phyloP scores from a whole-genome alignment of 192 early-diverging fungal genomes.

The Cladochytrium replicatum region DNA sequence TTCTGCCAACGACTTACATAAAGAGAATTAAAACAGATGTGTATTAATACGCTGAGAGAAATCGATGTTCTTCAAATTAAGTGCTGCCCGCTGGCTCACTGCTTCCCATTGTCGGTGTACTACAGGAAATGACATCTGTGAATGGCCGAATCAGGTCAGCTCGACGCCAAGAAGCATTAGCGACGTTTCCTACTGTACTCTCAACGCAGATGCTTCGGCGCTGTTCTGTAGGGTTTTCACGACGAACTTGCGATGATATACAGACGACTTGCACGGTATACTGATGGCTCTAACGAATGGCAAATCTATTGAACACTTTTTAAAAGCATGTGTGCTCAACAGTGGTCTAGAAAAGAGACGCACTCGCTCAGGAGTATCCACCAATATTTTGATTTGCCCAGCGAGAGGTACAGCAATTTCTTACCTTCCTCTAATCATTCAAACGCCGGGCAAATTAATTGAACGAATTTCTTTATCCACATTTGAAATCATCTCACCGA shows the following conservation, averaged over 20 bases:
- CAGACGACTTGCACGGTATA: constrained; percentile 61
- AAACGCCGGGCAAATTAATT: neutral
- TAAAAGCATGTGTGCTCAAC: neutral
- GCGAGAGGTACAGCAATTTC: constrained; percentile 53
- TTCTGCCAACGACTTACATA: constrained; percentile 41
- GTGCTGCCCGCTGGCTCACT: constrained; percentile 57
- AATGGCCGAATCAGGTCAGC: neutral
- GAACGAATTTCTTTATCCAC: neutral
- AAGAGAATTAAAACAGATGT: constrained; percentile 4
- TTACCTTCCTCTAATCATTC: constrained; percentile 41
- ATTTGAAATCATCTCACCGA: constrained; percentile 19
- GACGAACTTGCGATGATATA: constrained; percentile 59
- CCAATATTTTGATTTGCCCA: constrained; percentile 71
- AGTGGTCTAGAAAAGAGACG: neutral
- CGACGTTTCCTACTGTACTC: constrained; percentile 7
- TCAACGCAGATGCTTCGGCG: constrained; percentile 20
- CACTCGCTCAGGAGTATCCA: constrained; percentile 85
- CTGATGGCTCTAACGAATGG: constrained; percentile 62
- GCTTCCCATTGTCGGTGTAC: constrained; percentile 79
- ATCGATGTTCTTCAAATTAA: constrained; percentile 30
- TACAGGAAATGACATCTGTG: constrained; percentile 63
- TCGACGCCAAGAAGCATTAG: constrained; percentile 17
- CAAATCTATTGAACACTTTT: constrained; percentile 78
- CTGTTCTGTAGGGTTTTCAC: constrained; percentile 53
- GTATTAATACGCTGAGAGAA: constrained; percentile 12